A percentile compares a stretch with the other conserved stretches of the same genome.
Evolutionary conservation across 1,284 basidiomycete species (phyloP).

Genomic region (Marasmius oreades): DNA sequence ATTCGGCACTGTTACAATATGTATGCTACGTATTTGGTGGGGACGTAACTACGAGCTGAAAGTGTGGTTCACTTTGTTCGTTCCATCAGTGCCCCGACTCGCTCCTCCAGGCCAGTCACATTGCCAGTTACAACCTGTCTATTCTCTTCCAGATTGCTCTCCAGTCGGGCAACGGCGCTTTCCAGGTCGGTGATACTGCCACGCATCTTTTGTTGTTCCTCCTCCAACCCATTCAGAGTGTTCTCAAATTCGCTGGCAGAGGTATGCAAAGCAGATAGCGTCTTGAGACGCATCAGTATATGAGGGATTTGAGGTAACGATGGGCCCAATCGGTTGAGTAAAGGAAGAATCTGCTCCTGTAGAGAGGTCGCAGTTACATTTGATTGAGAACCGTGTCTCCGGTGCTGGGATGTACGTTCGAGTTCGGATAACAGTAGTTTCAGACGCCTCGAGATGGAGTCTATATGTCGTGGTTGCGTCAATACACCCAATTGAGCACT

Average conservation of each 20-base stretch:
- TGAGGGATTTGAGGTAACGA: slow-evolving; percentile 88
- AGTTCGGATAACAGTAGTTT: slow-evolving; percentile 92
- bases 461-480: slow-evolving; percentile 94
- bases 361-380: slow-evolving; percentile 33
- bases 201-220: slow-evolving; percentile 60
- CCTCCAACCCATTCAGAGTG: slow-evolving; percentile 67
- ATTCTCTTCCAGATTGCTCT: slow-evolving; percentile 77
- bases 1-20: too few relatives aligned
- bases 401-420: slow-evolving; percentile 63
- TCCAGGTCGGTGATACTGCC: slow-evolving; percentile 67
- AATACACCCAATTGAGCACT: slow-evolving; percentile 85
- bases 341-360: slow-evolving; percentile 67
- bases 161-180: slow-evolving; percentile 66
- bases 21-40: too few relatives aligned
- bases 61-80: not conserved
- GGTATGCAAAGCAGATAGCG: slow-evolving; percentile 79
- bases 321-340: slow-evolving; percentile 82
- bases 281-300: slow-evolving; percentile 84
- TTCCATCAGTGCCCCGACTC: slow-evolving; percentile 47
- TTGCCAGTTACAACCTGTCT: slow-evolving; percentile 67
- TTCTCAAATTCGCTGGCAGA: slow-evolving; percentile 78
- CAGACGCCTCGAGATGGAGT: slow-evolving; percentile 92
- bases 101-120: slow-evolving; percentile 65
- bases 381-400: slow-evolving; percentile 37
- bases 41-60: too few relatives aligned